These are phyloP conservation scores for Tothia fuscella DNA, from an alignment of 2,329 filamentous ascomycete genomes.

Conservation along the genomic window DNA sequence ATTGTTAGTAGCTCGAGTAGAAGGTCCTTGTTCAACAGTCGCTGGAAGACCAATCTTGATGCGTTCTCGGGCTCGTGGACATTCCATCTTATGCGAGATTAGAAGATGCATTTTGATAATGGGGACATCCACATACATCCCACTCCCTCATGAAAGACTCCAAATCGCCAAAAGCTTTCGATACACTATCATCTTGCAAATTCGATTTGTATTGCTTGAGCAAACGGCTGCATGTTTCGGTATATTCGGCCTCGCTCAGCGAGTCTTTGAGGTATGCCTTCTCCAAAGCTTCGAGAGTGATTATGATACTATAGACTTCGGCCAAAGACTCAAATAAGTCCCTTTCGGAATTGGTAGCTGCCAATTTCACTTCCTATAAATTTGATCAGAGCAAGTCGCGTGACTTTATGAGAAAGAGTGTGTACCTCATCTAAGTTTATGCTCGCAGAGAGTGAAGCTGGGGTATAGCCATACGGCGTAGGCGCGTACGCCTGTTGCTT, in stretches of 20 bases:
- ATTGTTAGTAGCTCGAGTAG: constrained; percentile 21
- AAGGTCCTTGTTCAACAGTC: constrained; percentile 43
- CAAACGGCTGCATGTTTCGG: constrained; percentile 86
- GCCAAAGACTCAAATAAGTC: constrained; percentile 93
- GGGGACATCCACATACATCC: constrained; percentile 49
- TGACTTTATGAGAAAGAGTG: neutral
- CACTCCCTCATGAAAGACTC: constrained; percentile 87
- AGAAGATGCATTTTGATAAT: neutral
- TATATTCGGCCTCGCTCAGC: constrained; percentile 82
- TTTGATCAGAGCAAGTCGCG: constrained; percentile 2
- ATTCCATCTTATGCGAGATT: constrained; percentile 58
- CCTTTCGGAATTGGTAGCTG: constrained; percentile 73
- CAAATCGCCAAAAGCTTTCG: constrained; percentile 73
- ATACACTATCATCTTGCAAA: constrained; percentile 79
- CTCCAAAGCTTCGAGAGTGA: constrained; percentile 89
- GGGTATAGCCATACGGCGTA: constrained; percentile 82
- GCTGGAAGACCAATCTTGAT: constrained; percentile 86
- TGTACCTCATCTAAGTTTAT: constrained; percentile 85
- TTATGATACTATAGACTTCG: constrained; percentile 94
- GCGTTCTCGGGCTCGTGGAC: constrained; percentile 84
- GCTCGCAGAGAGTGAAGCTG: constrained; percentile 68
- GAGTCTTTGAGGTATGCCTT: constrained; percentile 96
- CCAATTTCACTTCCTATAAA: constrained; percentile 77
- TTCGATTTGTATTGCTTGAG: constrained; percentile 96
- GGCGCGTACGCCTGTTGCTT: constrained; percentile 68